phyloP scores from a whole-genome alignment of 345 rosid genomes.

The Hibiscus trionum region DNA sequence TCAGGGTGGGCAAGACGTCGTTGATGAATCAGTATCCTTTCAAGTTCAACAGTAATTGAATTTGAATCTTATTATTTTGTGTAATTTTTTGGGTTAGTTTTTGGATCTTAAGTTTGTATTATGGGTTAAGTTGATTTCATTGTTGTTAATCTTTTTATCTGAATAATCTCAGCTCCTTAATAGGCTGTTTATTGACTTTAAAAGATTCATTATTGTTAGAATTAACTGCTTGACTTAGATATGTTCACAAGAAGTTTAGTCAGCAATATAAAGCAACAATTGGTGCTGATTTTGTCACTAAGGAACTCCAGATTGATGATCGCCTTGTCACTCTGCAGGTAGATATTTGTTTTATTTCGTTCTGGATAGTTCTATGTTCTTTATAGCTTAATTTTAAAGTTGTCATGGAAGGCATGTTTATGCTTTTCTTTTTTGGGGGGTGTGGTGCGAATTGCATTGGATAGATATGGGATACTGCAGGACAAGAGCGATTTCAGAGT shows the following conservation, averaged over 20 bases:
- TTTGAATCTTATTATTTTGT: background rate
- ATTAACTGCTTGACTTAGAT: slow-evolving; percentile 33
- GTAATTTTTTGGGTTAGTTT: background rate
- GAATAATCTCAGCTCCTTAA: background rate
- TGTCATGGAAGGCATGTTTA: background rate
- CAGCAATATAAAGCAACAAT: slow-evolving; percentile 97
- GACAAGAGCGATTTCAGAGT: slow-evolving; percentile 94
- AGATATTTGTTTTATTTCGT: background rate
- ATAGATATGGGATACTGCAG: slow-evolving; percentile 99
- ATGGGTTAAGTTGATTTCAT: background rate
- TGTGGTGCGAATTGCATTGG: background rate
- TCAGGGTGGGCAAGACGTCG: slow-evolving; percentile 97
- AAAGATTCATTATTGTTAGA: background rate
- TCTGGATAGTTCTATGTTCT: background rate
- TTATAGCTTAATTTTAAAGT: background rate
- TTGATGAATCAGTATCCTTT: slow-evolving; percentile 98
- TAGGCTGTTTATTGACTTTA: background rate
- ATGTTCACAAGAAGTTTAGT: slow-evolving; percentile 87
- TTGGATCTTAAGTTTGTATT: slow-evolving; percentile 9
- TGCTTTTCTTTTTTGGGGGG: background rate
- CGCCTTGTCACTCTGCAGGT: slow-evolving; percentile 92
- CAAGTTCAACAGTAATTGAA: background rate
- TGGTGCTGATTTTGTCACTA: slow-evolving; percentile 98
- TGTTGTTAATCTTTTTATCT: background rate
- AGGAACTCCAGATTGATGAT: slow-evolving; percentile 90